Evolutionary conservation across 2,329 filamentous ascomycete species (phyloP).

Genomic region (Ceratocystis huliohia): DNA sequence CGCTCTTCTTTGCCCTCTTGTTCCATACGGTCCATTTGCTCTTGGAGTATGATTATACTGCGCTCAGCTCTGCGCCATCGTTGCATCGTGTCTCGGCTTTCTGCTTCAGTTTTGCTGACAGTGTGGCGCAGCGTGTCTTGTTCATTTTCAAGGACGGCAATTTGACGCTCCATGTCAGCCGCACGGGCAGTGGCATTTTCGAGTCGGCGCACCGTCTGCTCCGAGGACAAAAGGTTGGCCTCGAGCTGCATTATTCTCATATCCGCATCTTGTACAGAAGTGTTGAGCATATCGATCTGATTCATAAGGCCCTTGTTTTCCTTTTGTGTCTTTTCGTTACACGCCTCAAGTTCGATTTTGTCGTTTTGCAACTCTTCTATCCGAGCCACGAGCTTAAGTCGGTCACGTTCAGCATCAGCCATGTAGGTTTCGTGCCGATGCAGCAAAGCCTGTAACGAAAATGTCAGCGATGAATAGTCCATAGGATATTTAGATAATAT

Average conservation of each 20-base stretch:
- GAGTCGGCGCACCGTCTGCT: conserved; percentile 62
- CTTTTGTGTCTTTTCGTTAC: conserved; percentile 65
- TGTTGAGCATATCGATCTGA: conserved; percentile 75
- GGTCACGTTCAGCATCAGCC: conserved; percentile 78
- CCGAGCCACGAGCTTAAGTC: conserved; percentile 54
- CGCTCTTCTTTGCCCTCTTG: conserved; percentile 67
- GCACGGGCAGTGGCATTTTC: conserved; percentile 63
- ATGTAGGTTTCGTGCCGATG: conserved; percentile 90
- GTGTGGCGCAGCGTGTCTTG: conserved; percentile 59
- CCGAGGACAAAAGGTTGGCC: conserved; percentile 61
- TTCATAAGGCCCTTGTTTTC: conserved; percentile 73
- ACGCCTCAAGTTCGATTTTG: conserved; percentile 60
- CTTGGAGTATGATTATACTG: conserved; percentile 64
- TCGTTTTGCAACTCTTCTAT: conserved; percentile 64
- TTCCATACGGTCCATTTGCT: conserved; percentile 82
- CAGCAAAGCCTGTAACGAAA: conserved; percentile 69
- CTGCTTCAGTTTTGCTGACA: conserved; percentile 54
- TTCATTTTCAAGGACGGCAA: conserved; percentile 68
- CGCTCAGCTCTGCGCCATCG: conserved; percentile 79
- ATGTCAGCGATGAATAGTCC: conserved; percentile 50
- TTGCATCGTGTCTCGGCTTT: conserved; percentile 65
- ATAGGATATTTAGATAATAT: conserved; percentile 11
- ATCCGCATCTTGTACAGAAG: conserved; percentile 66
- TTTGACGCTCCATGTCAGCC: conserved; percentile 65
- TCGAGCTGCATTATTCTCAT: conserved; percentile 65